Base-by-base conservation (phyloP, 2,329 filamentous ascomycete species). In the Colletotrichum higginsianum region DNA sequence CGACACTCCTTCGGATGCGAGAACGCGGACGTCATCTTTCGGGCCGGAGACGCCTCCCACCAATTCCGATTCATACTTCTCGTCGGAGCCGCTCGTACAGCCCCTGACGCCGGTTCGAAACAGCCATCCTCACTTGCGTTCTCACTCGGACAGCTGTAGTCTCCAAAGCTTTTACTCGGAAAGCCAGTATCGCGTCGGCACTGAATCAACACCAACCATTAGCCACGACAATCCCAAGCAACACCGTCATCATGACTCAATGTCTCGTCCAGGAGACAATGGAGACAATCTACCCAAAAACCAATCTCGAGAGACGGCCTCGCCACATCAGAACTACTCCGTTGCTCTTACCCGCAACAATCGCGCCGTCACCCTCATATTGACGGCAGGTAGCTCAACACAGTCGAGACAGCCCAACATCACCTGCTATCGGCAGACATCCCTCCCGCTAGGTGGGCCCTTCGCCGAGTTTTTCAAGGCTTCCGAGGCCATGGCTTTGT, bases 381-480 rank as follows among this genome's bases (percentile, higher is more conserved):
- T 71, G 40, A 68, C 60, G 12, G 61, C 65, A 18, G 65, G 65
- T 6, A 40, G 40, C 11, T 26, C 53, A 12, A 23, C 58, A 15
- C 60, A 55, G 7, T 42, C 58, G 15, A 30, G 53, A n/a, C 52
- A 68, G 3, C 65, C 69, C 3, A 55, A 46, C 16, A 71, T 71
- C 40, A 71, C 69, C 7, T 71, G 69, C 26, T 71, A 68, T 42
- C 66, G 69, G 12, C 69, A 71, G 35, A 71, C 58, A 0, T 71
- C 56, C 4, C 65, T 71, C 13, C 46, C 69, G 12, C n/a, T 71
- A 18, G 58, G 53, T 13, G 58, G 58, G 3, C 65, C 60, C 23
- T 68, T 58, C 26, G 65, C 69, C 18, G 69, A 71, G 21, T 71
- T 71, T 47, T 71, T 71, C 65, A 71, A 71, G 46, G 69, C 69